Evolutionary conservation across 1,139 yeast species (phyloP).

Genomic region (Geotrichum siamense): DNA sequence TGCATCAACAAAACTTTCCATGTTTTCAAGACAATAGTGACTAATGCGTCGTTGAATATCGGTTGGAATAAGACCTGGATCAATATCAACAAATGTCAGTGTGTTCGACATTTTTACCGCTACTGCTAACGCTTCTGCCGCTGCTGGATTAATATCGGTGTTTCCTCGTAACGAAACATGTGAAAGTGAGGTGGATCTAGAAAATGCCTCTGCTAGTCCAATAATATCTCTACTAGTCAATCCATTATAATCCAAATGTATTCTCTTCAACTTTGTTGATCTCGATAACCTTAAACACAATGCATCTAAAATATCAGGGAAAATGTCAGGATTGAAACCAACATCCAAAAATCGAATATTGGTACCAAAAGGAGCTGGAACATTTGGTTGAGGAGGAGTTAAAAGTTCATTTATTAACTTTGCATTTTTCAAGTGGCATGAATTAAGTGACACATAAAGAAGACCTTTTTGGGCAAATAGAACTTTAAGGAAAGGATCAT

Average conservation of each 20-base stretch:
- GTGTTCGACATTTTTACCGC: constrained; percentile 61
- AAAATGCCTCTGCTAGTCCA: constrained; percentile 62
- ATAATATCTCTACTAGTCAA: constrained; percentile 56
- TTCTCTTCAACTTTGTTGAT: constrained; percentile 56
- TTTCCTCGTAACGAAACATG: constrained; percentile 74
- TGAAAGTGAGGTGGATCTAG: constrained; percentile 56
- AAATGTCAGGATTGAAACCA: constrained; percentile 62
- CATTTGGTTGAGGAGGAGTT: neutral
- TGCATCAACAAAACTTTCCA: constrained; percentile 43
- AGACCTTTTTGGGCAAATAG: constrained; percentile 5
- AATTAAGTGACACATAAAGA: constrained; percentile 63
- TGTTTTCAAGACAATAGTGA: constrained; percentile 71
- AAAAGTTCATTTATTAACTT: constrained; percentile 42
- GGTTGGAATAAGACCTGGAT: constrained; percentile 59
- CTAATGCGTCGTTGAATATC: constrained; percentile 73
- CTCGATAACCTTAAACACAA: constrained; percentile 2
- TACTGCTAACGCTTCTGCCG: constrained; percentile 61
- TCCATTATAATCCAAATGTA: constrained; percentile 72
- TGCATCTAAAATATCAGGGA: constrained; percentile 62
- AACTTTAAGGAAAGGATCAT: constrained; percentile 1
- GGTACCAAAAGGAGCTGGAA: constrained; percentile 25
- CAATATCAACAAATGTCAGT: constrained; percentile 65
- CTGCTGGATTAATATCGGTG: constrained; percentile 46
- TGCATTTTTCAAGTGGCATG: constrained; percentile 51
- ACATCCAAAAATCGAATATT: constrained; percentile 67